Conservation (phyloP, 2,329 filamentous ascomycete species). For the Phyllosticta citrichinensis region DNA sequence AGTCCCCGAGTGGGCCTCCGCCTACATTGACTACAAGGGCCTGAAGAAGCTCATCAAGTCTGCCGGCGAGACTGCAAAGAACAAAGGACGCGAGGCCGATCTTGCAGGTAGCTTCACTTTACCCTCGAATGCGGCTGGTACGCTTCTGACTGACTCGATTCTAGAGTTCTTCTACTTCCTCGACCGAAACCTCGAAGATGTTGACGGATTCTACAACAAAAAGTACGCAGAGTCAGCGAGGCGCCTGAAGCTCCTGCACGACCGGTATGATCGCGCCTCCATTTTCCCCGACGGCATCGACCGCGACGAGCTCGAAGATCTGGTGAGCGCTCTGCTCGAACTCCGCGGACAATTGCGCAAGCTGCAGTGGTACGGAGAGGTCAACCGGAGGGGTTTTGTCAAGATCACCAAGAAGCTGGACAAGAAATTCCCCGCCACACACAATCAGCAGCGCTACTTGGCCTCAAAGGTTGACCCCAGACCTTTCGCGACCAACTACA, state of each 20-base stretch:
- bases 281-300: constrained; percentile 66
- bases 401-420: constrained; percentile 99
- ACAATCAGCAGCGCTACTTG: constrained; percentile 76
- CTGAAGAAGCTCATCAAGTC: constrained; percentile 94
- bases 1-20: constrained; percentile 76
- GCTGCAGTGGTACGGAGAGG: constrained; percentile 94
- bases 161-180: constrained; percentile 94
- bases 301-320: constrained; percentile 79
- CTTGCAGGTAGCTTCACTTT: constrained; percentile 63
- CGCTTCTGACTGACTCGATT: not conserved
- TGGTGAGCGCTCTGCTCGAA: constrained; percentile 83
- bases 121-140: not conserved
- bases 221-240: constrained; percentile 80
- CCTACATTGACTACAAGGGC: constrained; percentile 82
- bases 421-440: constrained; percentile 73
- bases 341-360: constrained; percentile 80
- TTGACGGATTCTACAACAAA: constrained; percentile 94
- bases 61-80: constrained; percentile 52
- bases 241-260: constrained; percentile 74
- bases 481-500: constrained; percentile 70
- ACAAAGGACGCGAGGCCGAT: constrained; percentile 61
- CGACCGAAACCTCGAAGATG: constrained; percentile 93
- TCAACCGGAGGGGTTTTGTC: constrained; percentile 87
- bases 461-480: constrained; percentile 82
- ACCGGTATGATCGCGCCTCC: constrained; percentile 69